Evolutionary conservation across 2,329 filamentous ascomycete species (phyloP).

Genomic region (Penicillium sp.): DNA sequence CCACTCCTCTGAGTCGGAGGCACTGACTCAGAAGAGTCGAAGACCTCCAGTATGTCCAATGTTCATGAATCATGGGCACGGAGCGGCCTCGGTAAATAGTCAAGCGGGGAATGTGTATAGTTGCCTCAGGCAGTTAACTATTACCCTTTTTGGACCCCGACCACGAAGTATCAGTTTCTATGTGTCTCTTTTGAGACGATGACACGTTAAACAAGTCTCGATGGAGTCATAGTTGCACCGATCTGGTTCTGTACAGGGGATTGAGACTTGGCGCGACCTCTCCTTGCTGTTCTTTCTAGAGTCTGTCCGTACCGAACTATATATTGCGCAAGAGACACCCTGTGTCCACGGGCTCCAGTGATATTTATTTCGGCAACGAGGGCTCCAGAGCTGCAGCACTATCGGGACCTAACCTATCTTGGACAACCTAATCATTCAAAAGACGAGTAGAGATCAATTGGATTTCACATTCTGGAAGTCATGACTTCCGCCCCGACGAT

Average conservation of each 20-base stretch:
- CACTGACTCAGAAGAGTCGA: too few species aligned
- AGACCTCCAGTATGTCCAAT: too few species aligned
- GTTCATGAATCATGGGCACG: too few species aligned
- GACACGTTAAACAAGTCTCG: neutral
- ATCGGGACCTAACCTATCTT: too few species aligned
- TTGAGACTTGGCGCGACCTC: neutral
- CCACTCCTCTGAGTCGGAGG: too few species aligned
- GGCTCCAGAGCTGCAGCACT: too few species aligned
- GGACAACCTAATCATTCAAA: too few species aligned
- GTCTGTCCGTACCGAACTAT: neutral
- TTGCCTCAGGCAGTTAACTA: conserved; percentile 17
- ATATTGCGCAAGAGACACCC: too few species aligned
- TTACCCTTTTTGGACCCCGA: conserved; percentile 26
- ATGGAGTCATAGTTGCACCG: neutral
- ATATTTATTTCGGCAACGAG: too few species aligned
- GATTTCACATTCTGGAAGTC: neutral
- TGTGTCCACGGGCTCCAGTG: too few species aligned
- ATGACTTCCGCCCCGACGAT: conserved; percentile 36
- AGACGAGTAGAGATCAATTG: too few species aligned
- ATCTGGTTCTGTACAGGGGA: neutral
- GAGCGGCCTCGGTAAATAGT: neutral
- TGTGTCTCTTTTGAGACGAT: neutral
- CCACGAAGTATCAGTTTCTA: neutral
- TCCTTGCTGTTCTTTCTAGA: neutral
- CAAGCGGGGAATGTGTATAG: neutral